Evolutionary conservation across 2,329 filamentous ascomycete species (phyloP).

Genomic region (Trichophyton schoenleinii): DNA sequence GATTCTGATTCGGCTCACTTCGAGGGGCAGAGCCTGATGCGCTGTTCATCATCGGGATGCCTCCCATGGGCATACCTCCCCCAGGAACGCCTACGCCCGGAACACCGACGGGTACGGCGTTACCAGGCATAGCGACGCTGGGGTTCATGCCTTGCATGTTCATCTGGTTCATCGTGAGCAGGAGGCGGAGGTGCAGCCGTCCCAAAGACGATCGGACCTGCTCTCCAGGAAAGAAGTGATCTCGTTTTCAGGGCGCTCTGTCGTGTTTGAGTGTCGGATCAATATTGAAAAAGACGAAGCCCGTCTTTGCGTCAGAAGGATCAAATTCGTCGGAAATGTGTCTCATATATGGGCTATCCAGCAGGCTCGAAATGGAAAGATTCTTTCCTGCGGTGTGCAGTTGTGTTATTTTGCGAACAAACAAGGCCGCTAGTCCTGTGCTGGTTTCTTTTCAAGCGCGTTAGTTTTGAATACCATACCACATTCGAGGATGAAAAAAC

Average conservation of each 20-base stretch:
- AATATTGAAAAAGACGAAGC: neutral
- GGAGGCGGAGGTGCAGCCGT: constrained; percentile 21
- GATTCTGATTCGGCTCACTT: constrained; percentile 27
- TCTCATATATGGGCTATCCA: neutral
- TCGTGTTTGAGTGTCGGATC: neutral
- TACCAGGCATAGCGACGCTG: constrained; percentile 43
- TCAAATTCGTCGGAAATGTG: neutral
- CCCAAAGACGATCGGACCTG: constrained; percentile 18
- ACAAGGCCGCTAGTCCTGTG: neutral
- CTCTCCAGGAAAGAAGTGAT: neutral
- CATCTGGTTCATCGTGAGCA: constrained; percentile 41
- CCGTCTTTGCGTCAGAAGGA: neutral
- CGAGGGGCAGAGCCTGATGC: constrained; percentile 32
- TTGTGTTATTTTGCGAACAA: neutral
- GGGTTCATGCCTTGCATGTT: constrained; percentile 45
- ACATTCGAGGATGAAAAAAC: neutral
- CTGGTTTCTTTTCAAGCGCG: neutral
- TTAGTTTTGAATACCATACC: neutral
- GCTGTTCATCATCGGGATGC: constrained; percentile 45
- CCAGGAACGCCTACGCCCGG: constrained; percentile 18
- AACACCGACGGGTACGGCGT: constrained; percentile 38
- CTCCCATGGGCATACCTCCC: constrained; percentile 44
- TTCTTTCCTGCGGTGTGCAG: neutral
- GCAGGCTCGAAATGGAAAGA: neutral
- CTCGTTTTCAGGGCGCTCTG: neutral